Evolutionary conservation across 2,329 filamentous ascomycete genomes (phyloP).

Genomic region (Keithomyces neogunnii): DNA sequence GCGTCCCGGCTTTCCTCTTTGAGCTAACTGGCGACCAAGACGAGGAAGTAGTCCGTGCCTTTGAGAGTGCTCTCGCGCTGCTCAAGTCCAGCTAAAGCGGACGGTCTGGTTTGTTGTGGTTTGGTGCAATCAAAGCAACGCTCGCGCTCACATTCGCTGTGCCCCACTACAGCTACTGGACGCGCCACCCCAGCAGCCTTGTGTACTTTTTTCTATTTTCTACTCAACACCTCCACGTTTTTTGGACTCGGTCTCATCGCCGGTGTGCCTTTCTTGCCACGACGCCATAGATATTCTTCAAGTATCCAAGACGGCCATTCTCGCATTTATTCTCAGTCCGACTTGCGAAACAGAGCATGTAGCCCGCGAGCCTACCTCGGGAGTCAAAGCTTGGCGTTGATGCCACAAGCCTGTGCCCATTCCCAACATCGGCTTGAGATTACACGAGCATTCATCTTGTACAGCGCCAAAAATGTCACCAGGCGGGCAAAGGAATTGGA

Average conservation of each 20-base stretch:
- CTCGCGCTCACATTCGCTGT: too few relatives aligned
- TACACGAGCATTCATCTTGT: not conserved
- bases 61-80: constrained; percentile 52
- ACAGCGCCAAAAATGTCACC: constrained; percentile 1
- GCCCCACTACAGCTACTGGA: too few relatives aligned
- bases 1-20: not conserved
- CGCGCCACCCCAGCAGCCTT: too few relatives aligned
- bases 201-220: too few relatives aligned
- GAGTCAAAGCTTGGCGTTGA: not conserved
- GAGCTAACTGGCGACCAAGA: constrained; percentile 19
- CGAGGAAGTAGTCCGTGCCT: constrained; percentile 51
- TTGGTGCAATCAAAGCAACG: not conserved
- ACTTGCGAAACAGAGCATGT: not conserved
- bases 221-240: too few relatives aligned
- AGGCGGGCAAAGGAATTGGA: not conserved
- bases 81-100: constrained; percentile 28
- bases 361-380: not conserved
- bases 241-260: not conserved
- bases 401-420: not conserved
- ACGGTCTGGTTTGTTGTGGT: not conserved
- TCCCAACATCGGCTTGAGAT: not conserved
- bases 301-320: not conserved
- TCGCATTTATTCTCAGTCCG: not conserved
- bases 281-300: not conserved
- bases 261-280: not conserved